phyloP scores from a whole-genome alignment of 140 eudicot genomes.

The Stevia rebaudiana region DNA sequence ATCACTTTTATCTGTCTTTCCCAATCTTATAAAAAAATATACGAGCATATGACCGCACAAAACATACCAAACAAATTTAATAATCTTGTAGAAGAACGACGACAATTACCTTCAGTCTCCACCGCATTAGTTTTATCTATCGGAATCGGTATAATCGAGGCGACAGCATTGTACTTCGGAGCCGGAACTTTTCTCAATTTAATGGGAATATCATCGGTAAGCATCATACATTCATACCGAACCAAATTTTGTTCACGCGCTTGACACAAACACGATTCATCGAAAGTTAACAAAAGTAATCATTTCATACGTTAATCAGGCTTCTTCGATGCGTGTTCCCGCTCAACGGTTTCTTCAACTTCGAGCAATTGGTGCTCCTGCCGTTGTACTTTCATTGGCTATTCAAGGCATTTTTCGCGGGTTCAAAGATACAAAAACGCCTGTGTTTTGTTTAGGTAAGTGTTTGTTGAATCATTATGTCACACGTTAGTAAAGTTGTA shows the following conservation, averaged over 20 bases:
- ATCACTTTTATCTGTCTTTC: background rate
- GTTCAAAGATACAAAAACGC: conserved; percentile 85
- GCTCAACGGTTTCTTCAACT: conserved; percentile 77
- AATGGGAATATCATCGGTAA: conserved; percentile 71
- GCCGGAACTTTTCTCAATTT: conserved; percentile 55
- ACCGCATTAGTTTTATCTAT: conserved; percentile 66
- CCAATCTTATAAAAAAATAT: background rate
- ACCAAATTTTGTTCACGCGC: background rate
- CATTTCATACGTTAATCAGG: conserved; percentile 32
- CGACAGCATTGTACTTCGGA: conserved; percentile 59
- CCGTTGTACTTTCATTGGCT: conserved; percentile 82
- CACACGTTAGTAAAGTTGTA: background rate
- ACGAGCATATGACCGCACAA: background rate
- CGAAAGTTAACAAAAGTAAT: background rate
- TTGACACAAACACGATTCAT: background rate
- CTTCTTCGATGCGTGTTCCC: conserved; percentile 65
- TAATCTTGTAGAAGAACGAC: conserved; percentile 42
- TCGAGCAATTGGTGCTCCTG: conserved; percentile 92
- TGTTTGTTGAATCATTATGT: conserved; percentile 4
- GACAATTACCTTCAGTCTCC: conserved; percentile 61
- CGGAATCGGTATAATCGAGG: conserved; percentile 71
- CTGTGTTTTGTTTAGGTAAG: conserved; percentile 73
- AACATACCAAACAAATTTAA: background rate
- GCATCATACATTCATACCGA: too few relatives aligned
- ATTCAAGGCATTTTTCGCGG: conserved; percentile 92